Evolutionary conservation across 371 early-diverging fungal genomes (phyloP).

Genomic region (Rhizopus microsporus): DNA sequence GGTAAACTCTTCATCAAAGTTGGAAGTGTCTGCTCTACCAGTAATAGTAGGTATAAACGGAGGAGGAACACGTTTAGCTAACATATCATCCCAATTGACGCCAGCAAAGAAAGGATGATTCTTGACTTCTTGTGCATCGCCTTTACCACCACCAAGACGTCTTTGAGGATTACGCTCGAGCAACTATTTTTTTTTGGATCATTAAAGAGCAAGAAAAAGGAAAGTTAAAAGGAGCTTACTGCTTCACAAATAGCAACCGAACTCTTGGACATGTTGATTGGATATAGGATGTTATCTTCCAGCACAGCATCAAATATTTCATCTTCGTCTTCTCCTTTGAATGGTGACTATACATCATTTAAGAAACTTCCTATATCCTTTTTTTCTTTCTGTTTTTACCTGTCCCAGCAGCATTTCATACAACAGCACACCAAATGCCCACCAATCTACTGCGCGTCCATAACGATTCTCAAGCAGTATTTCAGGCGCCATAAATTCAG

Average conservation of each 20-base stretch:
- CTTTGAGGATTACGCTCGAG: slow-evolving; percentile 80
- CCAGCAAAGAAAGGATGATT: slow-evolving; percentile 89
- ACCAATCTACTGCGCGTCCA: slow-evolving; percentile 97
- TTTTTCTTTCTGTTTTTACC: slow-evolving; percentile 6
- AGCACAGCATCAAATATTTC: slow-evolving; percentile 93
- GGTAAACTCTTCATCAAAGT: slow-evolving; percentile 94
- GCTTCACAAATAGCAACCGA: slow-evolving; percentile 84
- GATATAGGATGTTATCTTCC: slow-evolving; percentile 87
- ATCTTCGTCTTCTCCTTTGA: slow-evolving; percentile 90
- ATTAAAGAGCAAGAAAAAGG: neutral
- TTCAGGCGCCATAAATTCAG: slow-evolving; percentile 99
- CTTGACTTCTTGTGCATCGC: slow-evolving; percentile 89
- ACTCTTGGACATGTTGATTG: slow-evolving; percentile 82
- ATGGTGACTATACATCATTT: slow-evolving; percentile 67
- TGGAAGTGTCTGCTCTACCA: slow-evolving; percentile 83
- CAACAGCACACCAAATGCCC: slow-evolving; percentile 98
- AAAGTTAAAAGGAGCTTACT: slow-evolving; percentile 36
- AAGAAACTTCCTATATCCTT: neutral
- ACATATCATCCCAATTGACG: slow-evolving; percentile 89
- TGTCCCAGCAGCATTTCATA: slow-evolving; percentile 97
- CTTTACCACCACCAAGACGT: slow-evolving; percentile 80
- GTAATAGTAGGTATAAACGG: slow-evolving; percentile 84
- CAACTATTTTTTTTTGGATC: slow-evolving; percentile 42
- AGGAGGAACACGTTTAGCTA: slow-evolving; percentile 74
- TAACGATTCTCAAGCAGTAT: slow-evolving; percentile 92